These are phyloP conservation scores for Durotheca rogersii DNA, from an alignment of 495 filamentous ascomycete genomes.

Conservation along the genomic window DNA sequence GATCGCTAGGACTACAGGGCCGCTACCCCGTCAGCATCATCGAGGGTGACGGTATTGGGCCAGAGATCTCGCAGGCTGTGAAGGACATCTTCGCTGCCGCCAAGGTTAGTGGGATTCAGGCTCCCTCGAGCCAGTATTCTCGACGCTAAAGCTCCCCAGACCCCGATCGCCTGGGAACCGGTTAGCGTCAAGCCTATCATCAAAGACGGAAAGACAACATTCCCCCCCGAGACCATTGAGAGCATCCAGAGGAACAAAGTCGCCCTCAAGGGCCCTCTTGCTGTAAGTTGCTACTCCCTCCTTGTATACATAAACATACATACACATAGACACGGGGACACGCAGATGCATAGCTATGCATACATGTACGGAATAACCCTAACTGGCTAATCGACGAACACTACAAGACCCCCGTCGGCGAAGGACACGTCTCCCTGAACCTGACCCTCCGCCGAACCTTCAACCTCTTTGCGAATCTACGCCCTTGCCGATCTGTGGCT, in stretches of 20 bases:
- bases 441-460: conserved; percentile 96
- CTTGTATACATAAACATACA: neutral
- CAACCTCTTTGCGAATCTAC: conserved; percentile 99
- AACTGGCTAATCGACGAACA: conserved; percentile 2
- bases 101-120: conserved; percentile 57
- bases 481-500: conserved; percentile 91
- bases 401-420: conserved; percentile 86
- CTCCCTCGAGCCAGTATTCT: conserved; percentile 24
- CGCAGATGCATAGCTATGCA: too few relatives aligned
- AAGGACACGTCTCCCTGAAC: conserved; percentile 98
- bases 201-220: conserved; percentile 90
- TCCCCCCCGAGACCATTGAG: conserved; percentile 84
- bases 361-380: neutral
- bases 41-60: conserved; percentile 97
- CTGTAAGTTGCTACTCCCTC: conserved; percentile 58
- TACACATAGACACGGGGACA: neutral
- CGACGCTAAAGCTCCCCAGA: conserved; percentile 51
- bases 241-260: conserved; percentile 92
- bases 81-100: conserved; percentile 97
- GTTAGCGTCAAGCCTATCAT: conserved; percentile 92
- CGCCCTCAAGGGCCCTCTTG: conserved; percentile 94
- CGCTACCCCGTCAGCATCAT: conserved; percentile 95
- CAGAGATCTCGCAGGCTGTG: conserved; percentile 94
- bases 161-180: conserved; percentile 92
- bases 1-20: conserved; percentile 56